Conservation (phyloP, 2,329 filamentous ascomycete genomes). For the Aureobasidium sp. region DNA sequence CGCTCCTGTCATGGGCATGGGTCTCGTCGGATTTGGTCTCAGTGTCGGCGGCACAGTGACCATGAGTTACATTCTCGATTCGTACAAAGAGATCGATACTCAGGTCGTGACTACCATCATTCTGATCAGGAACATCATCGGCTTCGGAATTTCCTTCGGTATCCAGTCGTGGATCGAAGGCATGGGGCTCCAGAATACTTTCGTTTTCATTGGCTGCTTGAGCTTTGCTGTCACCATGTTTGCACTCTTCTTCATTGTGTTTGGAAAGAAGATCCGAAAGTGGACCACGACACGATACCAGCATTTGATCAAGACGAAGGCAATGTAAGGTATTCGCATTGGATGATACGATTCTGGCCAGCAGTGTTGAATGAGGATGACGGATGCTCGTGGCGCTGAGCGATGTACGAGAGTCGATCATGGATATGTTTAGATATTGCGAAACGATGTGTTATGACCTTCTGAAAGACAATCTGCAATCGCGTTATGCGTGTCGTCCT, state of each 20-base stretch:
- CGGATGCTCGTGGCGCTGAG: too few relatives aligned
- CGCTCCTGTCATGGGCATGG: slow-evolving; percentile 18
- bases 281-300: slow-evolving; percentile 10
- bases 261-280: slow-evolving; percentile 14
- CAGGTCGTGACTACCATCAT: slow-evolving; percentile 20
- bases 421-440: neutral
- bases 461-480: too few relatives aligned
- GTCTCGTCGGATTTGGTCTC: slow-evolving; percentile 19
- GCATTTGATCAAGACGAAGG: slow-evolving; percentile 1
- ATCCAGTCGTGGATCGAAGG: slow-evolving; percentile 17
- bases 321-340: neutral
- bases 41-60: slow-evolving; percentile 16
- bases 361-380: too few relatives aligned
- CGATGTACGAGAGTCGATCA: too few relatives aligned
- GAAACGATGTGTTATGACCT: too few relatives aligned
- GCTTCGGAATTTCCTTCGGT: slow-evolving; percentile 10
- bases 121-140: slow-evolving; percentile 20
- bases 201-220: slow-evolving; percentile 15
- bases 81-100: slow-evolving; percentile 18
- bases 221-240: slow-evolving; percentile 15
- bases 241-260: slow-evolving; percentile 15
- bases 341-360: too few relatives aligned
- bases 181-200: slow-evolving; percentile 17
- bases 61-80: slow-evolving; percentile 21
- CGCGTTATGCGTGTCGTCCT: neutral